Conservation (phyloP, 2,329 filamentous ascomycete genomes). For the Paecilomyces sp. region DNA sequence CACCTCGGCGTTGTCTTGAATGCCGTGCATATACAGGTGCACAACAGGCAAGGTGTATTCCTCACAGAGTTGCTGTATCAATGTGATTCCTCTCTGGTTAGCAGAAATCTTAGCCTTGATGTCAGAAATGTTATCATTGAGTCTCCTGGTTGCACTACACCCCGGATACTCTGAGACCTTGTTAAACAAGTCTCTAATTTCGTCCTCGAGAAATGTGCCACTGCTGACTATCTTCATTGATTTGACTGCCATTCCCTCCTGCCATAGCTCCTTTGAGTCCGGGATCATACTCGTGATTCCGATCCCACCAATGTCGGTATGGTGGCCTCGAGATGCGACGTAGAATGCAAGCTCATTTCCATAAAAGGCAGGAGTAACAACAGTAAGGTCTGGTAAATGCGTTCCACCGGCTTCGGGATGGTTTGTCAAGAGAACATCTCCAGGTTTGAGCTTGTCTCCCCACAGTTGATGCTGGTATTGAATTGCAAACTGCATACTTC, state of each 20-base stretch:
- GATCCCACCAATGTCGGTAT: conserved; percentile 73
- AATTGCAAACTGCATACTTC: conserved; percentile 74
- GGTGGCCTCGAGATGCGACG: conserved; percentile 67
- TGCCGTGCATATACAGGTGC: conserved; percentile 69
- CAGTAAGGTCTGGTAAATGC: conserved; percentile 71
- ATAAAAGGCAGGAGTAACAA: conserved; percentile 69
- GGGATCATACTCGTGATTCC: conserved; percentile 64
- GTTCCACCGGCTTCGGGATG: conserved; percentile 79
- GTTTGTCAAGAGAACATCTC: conserved; percentile 72
- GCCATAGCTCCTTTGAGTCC: conserved; percentile 39
- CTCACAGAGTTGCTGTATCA: conserved; percentile 62
- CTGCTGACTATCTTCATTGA: conserved; percentile 62
- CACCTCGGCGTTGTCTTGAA: conserved; percentile 68
- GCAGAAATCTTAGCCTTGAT: conserved; percentile 75
- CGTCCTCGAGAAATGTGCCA: conserved; percentile 65
- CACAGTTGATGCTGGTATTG: conserved; percentile 67
- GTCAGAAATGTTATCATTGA: conserved; percentile 73
- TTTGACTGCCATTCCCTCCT: conserved; percentile 52
- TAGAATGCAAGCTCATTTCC: conserved; percentile 71
- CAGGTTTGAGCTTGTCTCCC: conserved; percentile 63
- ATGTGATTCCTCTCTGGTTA: conserved; percentile 71
- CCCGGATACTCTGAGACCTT: conserved; percentile 65
- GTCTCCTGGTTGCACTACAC: conserved; percentile 66
- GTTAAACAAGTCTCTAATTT: conserved; percentile 59
- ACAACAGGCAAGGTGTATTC: conserved; percentile 68